These are phyloP conservation scores for Carex littledalei DNA, from an alignment of 176 grass and related monocot species.

Conservation along the genomic window DNA sequence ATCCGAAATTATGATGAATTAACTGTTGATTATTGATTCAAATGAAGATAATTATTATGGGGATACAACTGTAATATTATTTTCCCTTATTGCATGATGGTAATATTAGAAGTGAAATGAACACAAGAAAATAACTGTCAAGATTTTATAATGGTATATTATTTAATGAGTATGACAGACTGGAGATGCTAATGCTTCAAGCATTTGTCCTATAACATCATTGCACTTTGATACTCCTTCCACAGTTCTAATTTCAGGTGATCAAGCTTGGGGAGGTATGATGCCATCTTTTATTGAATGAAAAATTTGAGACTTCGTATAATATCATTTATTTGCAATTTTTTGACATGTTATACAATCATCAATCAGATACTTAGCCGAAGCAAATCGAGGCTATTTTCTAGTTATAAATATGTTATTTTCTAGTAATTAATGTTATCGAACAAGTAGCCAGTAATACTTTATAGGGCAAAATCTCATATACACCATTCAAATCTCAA, in stretches of 20 bases:
- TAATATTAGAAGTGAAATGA: not conserved
- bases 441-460: no score
- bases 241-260: slow-evolving; percentile 59
- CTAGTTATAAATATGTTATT: no score
- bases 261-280: slow-evolving; percentile 56
- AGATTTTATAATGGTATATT: not conserved
- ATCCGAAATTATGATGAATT: slow-evolving; percentile 63
- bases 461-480: no score
- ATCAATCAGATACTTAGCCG: no score
- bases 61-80: slow-evolving; percentile 39
- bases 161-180: slow-evolving; percentile 35
- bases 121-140: not conserved
- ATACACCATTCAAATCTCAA: no score
- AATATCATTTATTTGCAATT: not conserved
- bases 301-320: not conserved
- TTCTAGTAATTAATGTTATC: no score
- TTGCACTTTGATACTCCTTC: slow-evolving; percentile 77
- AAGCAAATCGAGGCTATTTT: no score
- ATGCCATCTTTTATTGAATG: slow-evolving; percentile 10
- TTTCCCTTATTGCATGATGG: not conserved
- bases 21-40: slow-evolving; percentile 29
- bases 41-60: slow-evolving; percentile 38
- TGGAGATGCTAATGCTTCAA: slow-evolving; percentile 41
- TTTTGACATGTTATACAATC: no score
- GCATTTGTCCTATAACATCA: slow-evolving; percentile 47